phyloP scores from a whole-genome alignment of 2,329 filamentous ascomycete species.

The Sporothrix schenckii region DNA sequence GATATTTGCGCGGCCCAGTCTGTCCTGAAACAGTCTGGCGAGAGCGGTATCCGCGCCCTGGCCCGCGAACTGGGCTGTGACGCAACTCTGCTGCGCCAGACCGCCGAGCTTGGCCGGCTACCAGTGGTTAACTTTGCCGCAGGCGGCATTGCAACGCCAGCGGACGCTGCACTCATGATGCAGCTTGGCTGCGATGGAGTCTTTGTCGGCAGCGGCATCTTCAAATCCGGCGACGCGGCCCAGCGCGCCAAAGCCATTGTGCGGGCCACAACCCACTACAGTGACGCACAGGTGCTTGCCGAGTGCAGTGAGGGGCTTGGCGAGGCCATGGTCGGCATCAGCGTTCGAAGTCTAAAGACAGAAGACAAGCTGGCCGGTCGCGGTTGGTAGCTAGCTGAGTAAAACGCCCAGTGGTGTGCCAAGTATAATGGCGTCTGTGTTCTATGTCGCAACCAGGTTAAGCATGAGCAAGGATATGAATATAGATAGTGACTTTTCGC shows the following conservation, averaged over 20 bases:
- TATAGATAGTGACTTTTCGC: too few species aligned
- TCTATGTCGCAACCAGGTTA: too few species aligned
- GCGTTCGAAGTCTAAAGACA: conserved; percentile 44
- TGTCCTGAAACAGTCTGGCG: conserved; percentile 63
- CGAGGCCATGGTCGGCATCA: conserved; percentile 98
- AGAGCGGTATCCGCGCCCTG: conserved; percentile 63
- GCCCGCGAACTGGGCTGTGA: conserved; percentile 72
- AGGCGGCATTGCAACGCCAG: conserved; percentile 98
- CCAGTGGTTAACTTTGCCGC: conserved; percentile 98
- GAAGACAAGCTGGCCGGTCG: conserved; percentile 26
- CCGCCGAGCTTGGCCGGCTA: conserved; percentile 80
- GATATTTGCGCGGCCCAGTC: conserved; percentile 81
- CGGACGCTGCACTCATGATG: conserved; percentile 97
- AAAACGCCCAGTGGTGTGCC: too few species aligned
- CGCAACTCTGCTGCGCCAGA: conserved; percentile 78
- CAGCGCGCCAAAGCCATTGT: conserved; percentile 94
- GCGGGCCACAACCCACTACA: conserved; percentile 87
- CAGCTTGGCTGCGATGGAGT: conserved; percentile 97
- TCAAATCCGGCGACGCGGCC: conserved; percentile 90
- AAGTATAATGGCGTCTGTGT: too few species aligned
- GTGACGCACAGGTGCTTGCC: conserved; percentile 80
- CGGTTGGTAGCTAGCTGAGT: conserved; percentile 17
- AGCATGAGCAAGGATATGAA: too few species aligned
- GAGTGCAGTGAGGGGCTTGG: conserved; percentile 86
- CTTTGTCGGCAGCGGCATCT: conserved; percentile 95